phyloP scores from a whole-genome alignment of 2,329 filamentous ascomycete genomes.

The Alternaria gaisen region DNA sequence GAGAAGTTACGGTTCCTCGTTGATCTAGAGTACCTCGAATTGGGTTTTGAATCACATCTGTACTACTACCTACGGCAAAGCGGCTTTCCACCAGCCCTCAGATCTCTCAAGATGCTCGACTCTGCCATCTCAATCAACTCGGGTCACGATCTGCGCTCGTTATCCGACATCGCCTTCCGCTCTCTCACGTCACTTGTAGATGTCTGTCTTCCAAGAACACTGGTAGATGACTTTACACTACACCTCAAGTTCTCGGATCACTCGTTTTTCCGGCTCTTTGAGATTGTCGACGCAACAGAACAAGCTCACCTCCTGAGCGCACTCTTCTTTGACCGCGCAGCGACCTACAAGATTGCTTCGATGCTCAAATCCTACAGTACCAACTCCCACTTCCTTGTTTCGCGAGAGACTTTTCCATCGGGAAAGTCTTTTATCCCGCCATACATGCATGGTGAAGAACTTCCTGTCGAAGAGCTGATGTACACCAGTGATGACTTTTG shows the following conservation, averaged over 20 bases:
- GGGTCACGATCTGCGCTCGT: conserved; percentile 21
- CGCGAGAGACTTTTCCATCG: conserved; percentile 31
- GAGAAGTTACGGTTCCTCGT: conserved; percentile 35
- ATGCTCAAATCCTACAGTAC: conserved; percentile 28
- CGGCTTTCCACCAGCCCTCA: conserved; percentile 37
- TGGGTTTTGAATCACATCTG: conserved; percentile 41
- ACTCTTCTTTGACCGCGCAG: conserved; percentile 32
- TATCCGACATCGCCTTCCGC: conserved; percentile 26
- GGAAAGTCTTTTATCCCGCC: conserved; percentile 41
- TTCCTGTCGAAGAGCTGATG: conserved; percentile 36
- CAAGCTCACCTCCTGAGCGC: conserved; percentile 24
- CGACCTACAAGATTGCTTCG: conserved; percentile 39
- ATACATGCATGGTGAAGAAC: conserved; percentile 48
- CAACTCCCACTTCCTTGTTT: conserved; percentile 33
- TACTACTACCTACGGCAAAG: conserved; percentile 34
- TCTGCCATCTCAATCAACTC: conserved; percentile 33
- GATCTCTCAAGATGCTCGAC: conserved; percentile 39
- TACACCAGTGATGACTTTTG: conserved; percentile 44
- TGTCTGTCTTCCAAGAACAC: conserved; percentile 21
- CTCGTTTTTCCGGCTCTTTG: conserved; percentile 23
- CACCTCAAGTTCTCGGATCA: conserved; percentile 34
- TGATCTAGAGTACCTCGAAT: conserved; percentile 38
- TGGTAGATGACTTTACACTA: conserved; percentile 26
- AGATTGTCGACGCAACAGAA: conserved; percentile 17
- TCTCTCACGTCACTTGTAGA: conserved; percentile 28